These are phyloP conservation scores for Parachaetomium inaequale DNA, from an alignment of 495 filamentous ascomycete genomes.

Conservation along the genomic window DNA sequence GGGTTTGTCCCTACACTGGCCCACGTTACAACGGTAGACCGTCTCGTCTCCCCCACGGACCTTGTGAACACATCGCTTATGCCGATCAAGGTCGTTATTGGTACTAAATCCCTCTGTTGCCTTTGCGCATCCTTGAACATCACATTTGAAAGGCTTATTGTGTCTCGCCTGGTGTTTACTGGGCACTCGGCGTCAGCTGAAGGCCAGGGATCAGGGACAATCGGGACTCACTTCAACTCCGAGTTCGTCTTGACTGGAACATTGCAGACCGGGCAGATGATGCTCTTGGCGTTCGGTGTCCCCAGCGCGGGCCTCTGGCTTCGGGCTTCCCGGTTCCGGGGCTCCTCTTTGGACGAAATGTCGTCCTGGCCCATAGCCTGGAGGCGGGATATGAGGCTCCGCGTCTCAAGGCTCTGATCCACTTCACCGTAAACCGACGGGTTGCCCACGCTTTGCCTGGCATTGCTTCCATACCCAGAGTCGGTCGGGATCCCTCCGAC, in stretches of 20 bases:
- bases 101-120: slow-evolving; percentile 71
- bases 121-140: slow-evolving; percentile 53
- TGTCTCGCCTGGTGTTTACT: slow-evolving; percentile 85
- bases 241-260: slow-evolving; percentile 46
- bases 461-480: slow-evolving; percentile 59
- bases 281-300: slow-evolving; percentile 20
- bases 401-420: no score
- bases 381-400: slow-evolving; percentile 34
- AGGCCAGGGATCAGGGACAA: neutral
- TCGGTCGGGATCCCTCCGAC: slow-evolving; percentile 48
- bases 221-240: slow-evolving; percentile 42
- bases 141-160: slow-evolving; percentile 67
- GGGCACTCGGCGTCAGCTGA: neutral
- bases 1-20: slow-evolving; percentile 58
- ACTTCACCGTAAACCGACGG: slow-evolving; percentile 46
- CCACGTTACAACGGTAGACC: slow-evolving; percentile 64
- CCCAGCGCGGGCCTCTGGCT: slow-evolving; percentile 4
- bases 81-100: slow-evolving; percentile 72
- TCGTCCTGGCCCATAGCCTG: slow-evolving; percentile 19
- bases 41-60: slow-evolving; percentile 56
- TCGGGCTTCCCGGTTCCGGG: slow-evolving; percentile 8
- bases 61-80: slow-evolving; percentile 66
- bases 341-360: neutral
- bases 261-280: slow-evolving; percentile 35
- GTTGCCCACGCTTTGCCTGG: slow-evolving; percentile 40